Evolutionary conservation across 805 yeast species (phyloP).

Genomic region (Kregervanrija pseudodelftensis): DNA sequence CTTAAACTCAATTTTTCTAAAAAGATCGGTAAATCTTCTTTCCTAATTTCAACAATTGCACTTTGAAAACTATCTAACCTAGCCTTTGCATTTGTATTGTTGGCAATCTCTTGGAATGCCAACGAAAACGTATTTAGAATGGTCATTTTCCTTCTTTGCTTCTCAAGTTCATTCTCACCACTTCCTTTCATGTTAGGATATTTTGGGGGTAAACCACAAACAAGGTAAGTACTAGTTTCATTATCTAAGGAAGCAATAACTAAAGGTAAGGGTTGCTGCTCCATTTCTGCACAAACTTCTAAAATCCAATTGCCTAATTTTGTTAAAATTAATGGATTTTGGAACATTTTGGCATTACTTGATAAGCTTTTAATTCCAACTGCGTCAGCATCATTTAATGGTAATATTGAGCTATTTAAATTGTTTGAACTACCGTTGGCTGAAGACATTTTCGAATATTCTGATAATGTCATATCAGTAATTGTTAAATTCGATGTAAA

Average conservation of each 20-base stretch:
- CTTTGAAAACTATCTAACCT: conserved; percentile 93
- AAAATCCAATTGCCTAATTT: conserved; percentile 87
- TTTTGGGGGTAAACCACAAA: conserved; percentile 84
- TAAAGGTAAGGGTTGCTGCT: conserved; percentile 62
- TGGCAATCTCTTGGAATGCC: conserved; percentile 86
- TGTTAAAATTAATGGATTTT: conserved; percentile 78
- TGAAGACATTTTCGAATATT: conserved; percentile 5
- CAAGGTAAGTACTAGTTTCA: conserved; percentile 69
- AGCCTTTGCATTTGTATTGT: conserved; percentile 77
- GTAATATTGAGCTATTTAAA: neutral
- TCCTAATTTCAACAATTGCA: conserved; percentile 81
- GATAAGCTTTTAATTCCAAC: conserved; percentile 26
- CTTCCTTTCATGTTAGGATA: conserved; percentile 43
- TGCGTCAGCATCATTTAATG: conserved; percentile 19
- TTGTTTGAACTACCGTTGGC: neutral
- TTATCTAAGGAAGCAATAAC: conserved; percentile 80
- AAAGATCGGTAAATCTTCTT: conserved; percentile 83
- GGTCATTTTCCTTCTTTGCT: conserved; percentile 22
- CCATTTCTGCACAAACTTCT: conserved; percentile 81
- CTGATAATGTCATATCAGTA: conserved; percentile 10
- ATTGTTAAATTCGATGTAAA: conserved; percentile 18
- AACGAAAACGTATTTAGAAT: conserved; percentile 76
- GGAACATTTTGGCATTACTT: conserved; percentile 72
- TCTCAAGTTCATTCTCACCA: conserved; percentile 21
- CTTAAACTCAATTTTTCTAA: conserved; percentile 75